phyloP scores from a whole-genome alignment of 2,329 filamentous ascomycete species.

The Diaporthe sp. region DNA sequence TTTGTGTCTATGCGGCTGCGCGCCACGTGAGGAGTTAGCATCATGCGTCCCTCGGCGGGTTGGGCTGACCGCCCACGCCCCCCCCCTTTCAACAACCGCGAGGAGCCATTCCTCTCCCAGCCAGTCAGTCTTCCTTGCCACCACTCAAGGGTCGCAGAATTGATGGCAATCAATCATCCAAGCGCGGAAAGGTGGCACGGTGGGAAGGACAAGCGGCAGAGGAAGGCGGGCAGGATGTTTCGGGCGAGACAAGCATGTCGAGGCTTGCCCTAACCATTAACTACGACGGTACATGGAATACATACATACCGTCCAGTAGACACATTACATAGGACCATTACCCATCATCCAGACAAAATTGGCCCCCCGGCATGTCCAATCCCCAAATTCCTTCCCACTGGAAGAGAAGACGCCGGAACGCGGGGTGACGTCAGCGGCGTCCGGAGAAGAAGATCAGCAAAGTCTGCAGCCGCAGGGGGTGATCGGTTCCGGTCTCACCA shows the following conservation, averaged over 20 bases:
- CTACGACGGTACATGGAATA: background rate
- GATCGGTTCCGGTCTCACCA: background rate
- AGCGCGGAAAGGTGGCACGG: background rate
- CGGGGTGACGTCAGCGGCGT: constrained; percentile 26
- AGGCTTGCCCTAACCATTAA: background rate
- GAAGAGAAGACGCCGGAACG: background rate
- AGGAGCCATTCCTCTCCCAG: background rate
- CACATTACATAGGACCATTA: background rate
- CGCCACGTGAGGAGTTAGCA: background rate
- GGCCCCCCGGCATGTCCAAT: background rate
- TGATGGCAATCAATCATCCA: background rate
- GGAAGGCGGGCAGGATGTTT: background rate
- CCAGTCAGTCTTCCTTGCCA: too few relatives aligned
- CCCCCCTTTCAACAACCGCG: background rate
- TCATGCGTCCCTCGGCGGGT: background rate
- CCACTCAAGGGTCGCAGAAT: too few relatives aligned
- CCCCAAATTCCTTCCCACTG: background rate
- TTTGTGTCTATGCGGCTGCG: background rate
- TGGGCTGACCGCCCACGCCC: background rate
- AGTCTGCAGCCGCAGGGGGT: background rate
- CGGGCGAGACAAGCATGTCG: too few relatives aligned
- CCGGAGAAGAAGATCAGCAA: background rate
- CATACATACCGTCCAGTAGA: too few relatives aligned
- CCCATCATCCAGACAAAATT: background rate
- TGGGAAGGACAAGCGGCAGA: background rate